Evolutionary conservation across 2,329 filamentous ascomycete species (phyloP).

Genomic region (Xylaria hypoxylon): DNA sequence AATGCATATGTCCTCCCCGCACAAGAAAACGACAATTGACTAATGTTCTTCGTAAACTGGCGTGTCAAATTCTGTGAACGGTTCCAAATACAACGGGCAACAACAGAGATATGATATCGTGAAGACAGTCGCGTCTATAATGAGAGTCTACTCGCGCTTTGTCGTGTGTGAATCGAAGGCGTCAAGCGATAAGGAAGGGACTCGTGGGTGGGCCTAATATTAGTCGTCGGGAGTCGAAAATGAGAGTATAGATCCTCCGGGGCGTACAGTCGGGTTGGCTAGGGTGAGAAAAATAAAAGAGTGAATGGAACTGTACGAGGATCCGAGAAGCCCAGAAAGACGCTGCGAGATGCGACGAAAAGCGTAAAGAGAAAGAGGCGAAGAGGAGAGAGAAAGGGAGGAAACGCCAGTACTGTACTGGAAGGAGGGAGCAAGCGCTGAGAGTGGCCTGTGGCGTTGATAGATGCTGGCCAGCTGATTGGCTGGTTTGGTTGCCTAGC

Average conservation of each 20-base stretch:
- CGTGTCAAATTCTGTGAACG: constrained; percentile 8
- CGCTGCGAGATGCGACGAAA: constrained; percentile 35
- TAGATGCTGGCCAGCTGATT: constrained; percentile 30
- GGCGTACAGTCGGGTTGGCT: constrained; percentile 41
- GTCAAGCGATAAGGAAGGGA: constrained; percentile 34
- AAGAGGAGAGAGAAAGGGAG: constrained; percentile 32
- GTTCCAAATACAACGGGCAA: neutral
- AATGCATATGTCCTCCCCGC: constrained; percentile 15
- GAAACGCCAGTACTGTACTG: constrained; percentile 20
- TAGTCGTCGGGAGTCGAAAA: constrained; percentile 37
- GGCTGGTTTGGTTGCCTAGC: constrained; percentile 23
- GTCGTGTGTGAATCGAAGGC: constrained; percentile 41
- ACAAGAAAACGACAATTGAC: constrained; percentile 18
- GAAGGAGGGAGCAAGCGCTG: constrained; percentile 28
- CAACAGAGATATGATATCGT: constrained; percentile 10
- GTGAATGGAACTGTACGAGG: constrained; percentile 43
- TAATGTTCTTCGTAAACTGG: constrained; percentile 3
- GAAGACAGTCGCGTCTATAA: constrained; percentile 34
- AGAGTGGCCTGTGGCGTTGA: constrained; percentile 20
- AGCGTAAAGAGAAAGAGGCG: constrained; percentile 21
- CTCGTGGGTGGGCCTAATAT: constrained; percentile 18
- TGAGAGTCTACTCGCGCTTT: constrained; percentile 39
- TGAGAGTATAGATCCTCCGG: constrained; percentile 42
- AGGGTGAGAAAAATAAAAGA: constrained; percentile 42
- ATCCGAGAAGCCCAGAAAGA: constrained; percentile 36